Evolutionary conservation across 2,329 filamentous ascomycete species (phyloP).

Genomic region (Amesomyces nigricolor): DNA sequence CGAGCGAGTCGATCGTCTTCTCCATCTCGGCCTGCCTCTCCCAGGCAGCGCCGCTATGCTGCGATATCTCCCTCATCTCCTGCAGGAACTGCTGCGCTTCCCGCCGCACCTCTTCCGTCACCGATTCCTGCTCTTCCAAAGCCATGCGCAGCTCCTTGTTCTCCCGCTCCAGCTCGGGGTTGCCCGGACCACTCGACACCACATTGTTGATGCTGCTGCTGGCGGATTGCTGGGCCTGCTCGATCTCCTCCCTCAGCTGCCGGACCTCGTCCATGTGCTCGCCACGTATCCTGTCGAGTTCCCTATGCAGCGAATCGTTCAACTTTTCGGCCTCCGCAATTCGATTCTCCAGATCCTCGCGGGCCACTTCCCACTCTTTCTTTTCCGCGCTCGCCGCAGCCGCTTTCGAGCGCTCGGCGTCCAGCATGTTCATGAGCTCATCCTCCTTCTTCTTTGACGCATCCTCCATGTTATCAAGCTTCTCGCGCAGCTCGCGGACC

Average conservation of each 20-base stretch:
- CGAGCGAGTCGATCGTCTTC: slow-evolving; percentile 67
- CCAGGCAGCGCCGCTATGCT: slow-evolving; percentile 70
- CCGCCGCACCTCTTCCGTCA: slow-evolving; percentile 79
- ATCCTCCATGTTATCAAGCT: slow-evolving; percentile 65
- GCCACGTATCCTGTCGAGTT: slow-evolving; percentile 67
- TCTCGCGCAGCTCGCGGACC: slow-evolving; percentile 67
- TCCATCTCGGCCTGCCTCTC: slow-evolving; percentile 78
- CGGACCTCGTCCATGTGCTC: slow-evolving; percentile 61
- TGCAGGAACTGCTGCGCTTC: slow-evolving; percentile 78
- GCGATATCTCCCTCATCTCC: slow-evolving; percentile 84
- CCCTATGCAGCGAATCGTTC: slow-evolving; percentile 73
- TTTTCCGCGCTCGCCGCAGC: slow-evolving; percentile 56
- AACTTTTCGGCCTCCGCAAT: slow-evolving; percentile 67
- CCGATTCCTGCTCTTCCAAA: slow-evolving; percentile 67
- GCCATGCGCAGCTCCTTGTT: slow-evolving; percentile 63
- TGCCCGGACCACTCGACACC: slow-evolving; percentile 31
- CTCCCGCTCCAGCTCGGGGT: slow-evolving; percentile 57
- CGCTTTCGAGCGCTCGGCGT: slow-evolving; percentile 51
- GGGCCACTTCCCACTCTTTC: slow-evolving; percentile 63
- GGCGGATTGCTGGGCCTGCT: slow-evolving; percentile 35
- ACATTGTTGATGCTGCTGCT: slow-evolving; percentile 7
- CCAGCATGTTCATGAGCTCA: slow-evolving; percentile 51
- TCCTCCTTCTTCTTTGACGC: slow-evolving; percentile 62
- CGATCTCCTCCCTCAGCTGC: slow-evolving; percentile 59
- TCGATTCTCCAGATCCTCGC: slow-evolving; percentile 63